phyloP scores from a whole-genome alignment of 768 basidiomycete species.

The Dacryopinax primogenitus region DNA sequence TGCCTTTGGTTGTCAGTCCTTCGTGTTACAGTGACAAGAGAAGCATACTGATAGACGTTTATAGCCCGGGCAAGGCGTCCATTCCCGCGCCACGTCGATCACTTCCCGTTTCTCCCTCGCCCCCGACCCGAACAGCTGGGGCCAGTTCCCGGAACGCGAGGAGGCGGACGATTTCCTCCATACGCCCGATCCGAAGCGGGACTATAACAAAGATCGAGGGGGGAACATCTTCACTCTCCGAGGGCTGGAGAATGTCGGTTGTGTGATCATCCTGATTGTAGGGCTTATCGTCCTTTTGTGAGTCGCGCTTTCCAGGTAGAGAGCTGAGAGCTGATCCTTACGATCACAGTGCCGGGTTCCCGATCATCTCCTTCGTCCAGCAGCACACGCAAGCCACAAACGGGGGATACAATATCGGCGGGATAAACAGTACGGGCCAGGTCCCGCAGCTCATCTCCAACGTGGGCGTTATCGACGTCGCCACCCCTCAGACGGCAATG shows the following conservation, averaged over 20 bases:
- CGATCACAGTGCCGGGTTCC: slow-evolving; percentile 25
- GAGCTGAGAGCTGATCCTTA: background rate
- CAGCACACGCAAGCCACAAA: slow-evolving; percentile 15
- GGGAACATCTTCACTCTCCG: slow-evolving; percentile 26
- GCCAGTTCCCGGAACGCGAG: slow-evolving; percentile 33
- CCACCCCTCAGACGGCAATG: slow-evolving; percentile 25
- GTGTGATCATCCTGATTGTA: slow-evolving; percentile 22
- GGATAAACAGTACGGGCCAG: slow-evolving; percentile 31
- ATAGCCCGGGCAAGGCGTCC: background rate
- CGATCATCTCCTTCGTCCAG: slow-evolving; percentile 25
- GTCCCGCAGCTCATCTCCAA: slow-evolving; percentile 26
- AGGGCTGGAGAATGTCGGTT: slow-evolving; percentile 27
- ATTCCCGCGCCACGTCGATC: background rate
- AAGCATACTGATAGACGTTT: background rate
- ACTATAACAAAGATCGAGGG: slow-evolving; percentile 22
- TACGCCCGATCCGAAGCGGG: slow-evolving; percentile 27
- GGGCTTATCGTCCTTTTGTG: slow-evolving; percentile 22
- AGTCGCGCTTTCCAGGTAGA: background rate
- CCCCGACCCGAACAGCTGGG: slow-evolving; percentile 61
- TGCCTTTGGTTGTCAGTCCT: background rate
- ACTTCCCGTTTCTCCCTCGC: slow-evolving; percentile 43
- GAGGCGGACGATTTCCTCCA: slow-evolving; percentile 28
- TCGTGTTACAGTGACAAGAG: background rate
- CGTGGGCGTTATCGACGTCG: slow-evolving; percentile 27
- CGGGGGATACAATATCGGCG: slow-evolving; percentile 31